These are phyloP conservation scores for Phytophthora pluvialis DNA, from an alignment of 352 stramenopile genomes.

Conservation along the genomic window DNA sequence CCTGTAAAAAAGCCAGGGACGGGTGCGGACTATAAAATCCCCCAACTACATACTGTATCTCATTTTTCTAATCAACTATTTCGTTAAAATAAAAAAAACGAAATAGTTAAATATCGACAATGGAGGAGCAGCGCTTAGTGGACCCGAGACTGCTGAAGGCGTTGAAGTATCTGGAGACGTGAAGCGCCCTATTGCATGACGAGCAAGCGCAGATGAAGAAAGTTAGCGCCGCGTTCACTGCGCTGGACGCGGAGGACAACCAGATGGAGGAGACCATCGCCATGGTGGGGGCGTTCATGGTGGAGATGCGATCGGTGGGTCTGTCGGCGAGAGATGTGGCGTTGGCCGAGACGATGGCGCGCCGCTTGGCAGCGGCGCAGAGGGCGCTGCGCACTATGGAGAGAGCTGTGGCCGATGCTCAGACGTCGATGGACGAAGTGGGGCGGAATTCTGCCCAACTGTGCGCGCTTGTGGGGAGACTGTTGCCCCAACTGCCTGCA, in stretches of 20 bases:
- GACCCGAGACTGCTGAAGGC: conserved; percentile 2
- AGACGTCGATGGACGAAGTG: conserved; percentile 4
- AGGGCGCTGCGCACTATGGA: not conserved
- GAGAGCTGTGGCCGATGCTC: not conserved
- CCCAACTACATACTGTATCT: too few relatives aligned
- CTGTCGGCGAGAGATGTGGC: not conserved
- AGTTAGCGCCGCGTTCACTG: not conserved
- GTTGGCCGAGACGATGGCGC: not conserved
- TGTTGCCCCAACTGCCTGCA: not conserved
- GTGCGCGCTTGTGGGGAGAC: not conserved
- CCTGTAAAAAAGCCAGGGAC: too few relatives aligned
- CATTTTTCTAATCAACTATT: too few relatives aligned
- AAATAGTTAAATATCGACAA: not conserved
- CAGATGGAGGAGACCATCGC: not conserved
- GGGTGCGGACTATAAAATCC: too few relatives aligned
- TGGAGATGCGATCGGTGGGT: conserved; percentile 4
- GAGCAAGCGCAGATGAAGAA: not conserved
- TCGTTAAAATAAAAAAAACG: too few relatives aligned
- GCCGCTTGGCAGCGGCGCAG: not conserved
- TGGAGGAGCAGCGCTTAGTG: conserved; percentile 5
- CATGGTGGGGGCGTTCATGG: conserved; percentile 2
- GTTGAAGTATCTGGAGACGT: conserved; percentile 1
- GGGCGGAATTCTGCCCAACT: not conserved
- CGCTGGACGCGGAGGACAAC: conserved; percentile 1
- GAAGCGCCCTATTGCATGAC: not conserved